Evolutionary conservation across 2,329 filamentous ascomycete genomes (phyloP), one percentile per base, ranked within the genome.

Genomic region (Tetracladium maxilliforme): DNA sequence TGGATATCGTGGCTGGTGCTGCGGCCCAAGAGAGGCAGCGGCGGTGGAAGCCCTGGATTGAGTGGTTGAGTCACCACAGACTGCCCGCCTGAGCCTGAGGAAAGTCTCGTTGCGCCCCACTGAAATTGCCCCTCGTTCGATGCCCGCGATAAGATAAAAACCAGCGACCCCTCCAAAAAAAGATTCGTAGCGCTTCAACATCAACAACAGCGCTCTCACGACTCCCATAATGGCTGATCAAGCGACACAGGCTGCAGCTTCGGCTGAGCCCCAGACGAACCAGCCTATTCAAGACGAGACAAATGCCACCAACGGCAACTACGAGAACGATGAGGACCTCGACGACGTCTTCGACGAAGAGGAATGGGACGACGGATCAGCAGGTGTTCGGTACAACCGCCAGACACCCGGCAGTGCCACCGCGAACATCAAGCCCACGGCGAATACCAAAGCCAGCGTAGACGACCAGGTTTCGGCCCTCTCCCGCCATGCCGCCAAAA

Each of bases 391-490:
- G n/a, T 90, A 90, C 59, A 93, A 93, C 48, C 76, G 84, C 32
- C 82, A 92, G 47, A 73, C 73, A 42, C 51, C 79, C 28, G 70
- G 75, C 26, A 61, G 58, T 30, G 43, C 33, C 25, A 30, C 37
- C 38, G 40, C 47, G 11, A 51, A 47, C 17, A 51, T 57, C 26
- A 81, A 76, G 41, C 81, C 82, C 6, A 66, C 66, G 1, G 71
- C 81, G 22, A 93, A 93, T 50, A 86, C 81, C 1, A 64, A 69
- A 32, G 68, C 81, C 14, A 76, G 71, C 14, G 65, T 93, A 26
- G 83, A 93, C 47, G 86, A 94, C 43, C 83, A 94, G 40, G 77
- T 93, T 26, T 73, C 76, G 5, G 75, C 74, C n/a, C 63, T 95
- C 19, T 72, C 82, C 16, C 77, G 76, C 37, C 82, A 94, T 57